phyloP scores from a whole-genome alignment of 352 stramenopile genomes.

The Pythium utonaiense region DNA sequence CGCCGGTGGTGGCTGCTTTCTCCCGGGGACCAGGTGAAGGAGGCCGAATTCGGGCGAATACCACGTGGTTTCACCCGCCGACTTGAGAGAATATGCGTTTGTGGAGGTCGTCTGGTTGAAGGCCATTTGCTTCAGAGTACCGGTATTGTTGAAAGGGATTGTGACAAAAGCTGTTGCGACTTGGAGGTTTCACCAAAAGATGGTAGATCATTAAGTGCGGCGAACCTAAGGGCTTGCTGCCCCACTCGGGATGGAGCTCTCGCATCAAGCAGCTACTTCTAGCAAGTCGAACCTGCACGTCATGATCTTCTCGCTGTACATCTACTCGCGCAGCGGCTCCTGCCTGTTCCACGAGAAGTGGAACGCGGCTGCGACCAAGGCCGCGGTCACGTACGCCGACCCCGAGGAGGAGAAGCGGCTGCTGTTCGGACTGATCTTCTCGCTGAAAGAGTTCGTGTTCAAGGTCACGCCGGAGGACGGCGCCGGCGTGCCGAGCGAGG shows the following conservation, averaged over 20 bases:
- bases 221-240: too few species aligned
- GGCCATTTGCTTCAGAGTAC: background rate
- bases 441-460: constrained; percentile 86
- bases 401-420: constrained; percentile 89
- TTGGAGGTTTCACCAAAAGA: too few species aligned
- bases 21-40: background rate
- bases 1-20: background rate
- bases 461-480: constrained; percentile 57
- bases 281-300: too few species aligned
- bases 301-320: constrained; percentile 93
- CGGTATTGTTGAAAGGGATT: too few species aligned
- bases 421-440: constrained; percentile 91
- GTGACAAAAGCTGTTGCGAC: too few species aligned
- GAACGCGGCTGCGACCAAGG: constrained; percentile 53
- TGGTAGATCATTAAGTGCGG: too few species aligned
- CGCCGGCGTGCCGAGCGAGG: constrained; percentile 30
- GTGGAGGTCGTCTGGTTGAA: background rate
- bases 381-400: constrained; percentile 63
- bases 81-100: constrained; percentile 20
- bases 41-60: background rate
- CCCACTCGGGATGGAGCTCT: too few species aligned
- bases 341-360: constrained; percentile 92
- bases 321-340: constrained; percentile 87
- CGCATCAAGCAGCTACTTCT: too few species aligned
- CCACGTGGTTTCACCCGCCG: background rate